Percentiles rank a stretch among this genome's conserved stretches.
Evolutionary conservation across 441 rosid genomes (phyloP).

Genomic region (California macrophylla): DNA sequence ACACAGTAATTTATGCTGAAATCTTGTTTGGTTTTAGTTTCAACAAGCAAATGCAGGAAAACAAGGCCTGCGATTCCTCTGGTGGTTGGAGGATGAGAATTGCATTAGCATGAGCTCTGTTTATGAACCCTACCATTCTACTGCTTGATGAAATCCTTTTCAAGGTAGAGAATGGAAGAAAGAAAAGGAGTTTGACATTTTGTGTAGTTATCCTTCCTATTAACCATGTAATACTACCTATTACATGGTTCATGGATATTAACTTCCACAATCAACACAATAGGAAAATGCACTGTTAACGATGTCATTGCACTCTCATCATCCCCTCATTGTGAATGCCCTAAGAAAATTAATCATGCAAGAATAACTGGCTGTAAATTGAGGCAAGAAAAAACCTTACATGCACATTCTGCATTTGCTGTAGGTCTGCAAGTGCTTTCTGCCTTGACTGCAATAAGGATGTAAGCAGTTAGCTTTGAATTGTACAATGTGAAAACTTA

Average conservation of each 20-base stretch:
- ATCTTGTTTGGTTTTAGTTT: slow-evolving; percentile 89
- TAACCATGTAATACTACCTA: neutral
- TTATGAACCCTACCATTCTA: too few species aligned
- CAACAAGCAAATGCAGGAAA: slow-evolving; percentile 69
- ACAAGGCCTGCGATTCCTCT: slow-evolving; percentile 80
- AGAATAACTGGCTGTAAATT: slow-evolving; percentile 12
- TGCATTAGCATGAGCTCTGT: slow-evolving; percentile 67
- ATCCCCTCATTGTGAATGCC: neutral
- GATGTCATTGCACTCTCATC: neutral
- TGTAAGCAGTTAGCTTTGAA: neutral
- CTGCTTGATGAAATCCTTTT: too few species aligned
- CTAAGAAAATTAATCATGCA: slow-evolving; percentile 11
- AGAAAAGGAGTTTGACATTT: neutral
- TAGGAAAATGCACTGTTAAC: neutral
- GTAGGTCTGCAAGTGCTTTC: slow-evolving; percentile 57
- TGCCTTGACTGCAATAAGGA: slow-evolving; percentile 61
- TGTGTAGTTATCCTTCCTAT: neutral
- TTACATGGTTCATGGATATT: neutral
- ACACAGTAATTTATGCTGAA: too few species aligned
- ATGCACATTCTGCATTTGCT: slow-evolving; percentile 62
- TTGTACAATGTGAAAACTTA: neutral
- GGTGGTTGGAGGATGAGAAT: slow-evolving; percentile 99
- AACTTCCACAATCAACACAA: neutral
- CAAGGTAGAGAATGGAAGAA: neutral
- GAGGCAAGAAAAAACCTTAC: slow-evolving; percentile 30